A percentile compares a stretch with the other conserved stretches of the same genome.
Conservation (phyloP, 306 rosid genomes). For the Malus domestica region ASM211411v1 NC_041790.1:3355001-3355500, state of each 20-base stretch:
- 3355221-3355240: neutral
- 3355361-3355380: constrained; percentile 22
- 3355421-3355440: neutral
- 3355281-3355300: constrained; percentile 87
- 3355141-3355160: no score
- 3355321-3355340: constrained; percentile 81
- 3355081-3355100: neutral
- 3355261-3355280: neutral
- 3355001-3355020: constrained; percentile 43
- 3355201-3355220: neutral
- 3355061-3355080: constrained; percentile 55
- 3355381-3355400: neutral
- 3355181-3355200: neutral
- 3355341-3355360: constrained; percentile 42
- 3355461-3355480: constrained; percentile 82
- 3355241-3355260: constrained; percentile 2
- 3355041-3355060: constrained; percentile 94
- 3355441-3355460: constrained; percentile 45
- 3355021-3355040: constrained; percentile 89
- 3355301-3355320: constrained; percentile 68
- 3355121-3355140: neutral
- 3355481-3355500: constrained; percentile 93
- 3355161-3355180: no score
- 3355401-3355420: neutral
- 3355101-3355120: neutral